Base-by-base conservation (phyloP, 148 eudicot species). In the Chenopodium quinoa region DNA sequence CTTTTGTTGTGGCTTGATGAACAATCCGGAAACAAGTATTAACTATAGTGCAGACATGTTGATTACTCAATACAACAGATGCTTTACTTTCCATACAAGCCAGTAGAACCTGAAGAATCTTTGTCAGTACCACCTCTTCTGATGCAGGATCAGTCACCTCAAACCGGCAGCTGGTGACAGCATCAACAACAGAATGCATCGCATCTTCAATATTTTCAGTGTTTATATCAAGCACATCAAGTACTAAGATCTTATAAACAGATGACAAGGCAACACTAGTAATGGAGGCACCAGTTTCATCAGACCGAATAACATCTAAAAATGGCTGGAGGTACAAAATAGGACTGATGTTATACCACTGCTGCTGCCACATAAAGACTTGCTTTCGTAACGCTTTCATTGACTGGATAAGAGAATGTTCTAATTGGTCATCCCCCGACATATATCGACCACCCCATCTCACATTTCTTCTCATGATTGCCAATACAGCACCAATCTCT, bases 141-240 rank as follows among this genome's bases (percentile, higher is more conserved):
- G 98, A 93, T 62, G 92, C 87, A 83, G 98, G 95, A 91, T 95
- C 98, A 54, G 98, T 93, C 80, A 95, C 94, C 87, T 93, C 98
- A 90, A 95, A 95, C 29, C 97, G 90, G 80, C 97, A 93, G 85
- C 96, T 91, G 40, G 98, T 93, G 74, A 91, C 94, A 70, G 95
- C 90, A 90, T 95, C 97, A 85, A 95, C 94, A 75, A 95, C 91
- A 85, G 88, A 84, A 84, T 91, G 90, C 92, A 95, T 86, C 23
- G 98, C 95, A 83, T 95, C 92, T 75, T 89, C 91, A 66, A 93
- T 89, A 84, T 95, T 92, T 46, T 85, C 83, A 46, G 91, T 89
- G 75, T 87, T 73, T 32, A 83, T 75, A 86, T 91, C 93, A 86
- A 95, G 89, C 68, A 93, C 88, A 80, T 93, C 94, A 19, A 95